A percentile compares a stretch with the other conserved stretches of the same genome.
phyloP scores from a whole-genome alignment of 176 grass and related monocot species.

The Hordeum marinum region DNA sequence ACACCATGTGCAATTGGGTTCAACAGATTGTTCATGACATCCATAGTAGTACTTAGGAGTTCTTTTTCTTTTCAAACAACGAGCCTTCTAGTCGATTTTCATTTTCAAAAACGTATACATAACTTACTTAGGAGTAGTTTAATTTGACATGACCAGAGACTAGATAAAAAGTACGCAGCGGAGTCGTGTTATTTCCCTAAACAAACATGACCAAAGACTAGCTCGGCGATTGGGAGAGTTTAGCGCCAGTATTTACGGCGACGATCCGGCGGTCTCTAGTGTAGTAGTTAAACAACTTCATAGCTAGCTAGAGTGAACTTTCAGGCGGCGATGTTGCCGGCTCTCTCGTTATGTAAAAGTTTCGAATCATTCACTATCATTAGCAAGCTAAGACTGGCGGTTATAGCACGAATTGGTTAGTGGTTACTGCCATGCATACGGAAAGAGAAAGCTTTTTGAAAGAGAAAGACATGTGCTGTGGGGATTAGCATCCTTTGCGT shows the following conservation, averaged over 20 bases:
- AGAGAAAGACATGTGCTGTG: constrained; percentile 14
- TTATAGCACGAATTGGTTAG: neutral
- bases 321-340: constrained; percentile 17
- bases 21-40: too few relatives aligned
- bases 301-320: constrained; percentile 12
- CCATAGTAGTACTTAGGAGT: too few relatives aligned
- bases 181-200: too few relatives aligned
- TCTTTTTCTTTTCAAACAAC: too few relatives aligned
- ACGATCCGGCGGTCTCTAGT: neutral
- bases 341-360: neutral
- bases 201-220: neutral
- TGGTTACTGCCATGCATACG: neutral
- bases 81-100: too few relatives aligned
- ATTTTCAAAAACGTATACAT: too few relatives aligned
- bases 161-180: too few relatives aligned
- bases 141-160: neutral
- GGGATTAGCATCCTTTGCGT: constrained; percentile 31
- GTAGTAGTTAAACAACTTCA: neutral
- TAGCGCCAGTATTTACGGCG: constrained; percentile 33
- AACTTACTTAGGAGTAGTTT: too few relatives aligned
- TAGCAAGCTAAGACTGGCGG: neutral
- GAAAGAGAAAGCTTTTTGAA: constrained; percentile 17
- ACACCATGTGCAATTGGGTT: neutral
- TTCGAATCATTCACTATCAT: neutral
- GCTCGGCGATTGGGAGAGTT: neutral